phyloP scores from a whole-genome alignment of 1,284 basidiomycete species.

The Limonomyces culmigenus region DNA sequence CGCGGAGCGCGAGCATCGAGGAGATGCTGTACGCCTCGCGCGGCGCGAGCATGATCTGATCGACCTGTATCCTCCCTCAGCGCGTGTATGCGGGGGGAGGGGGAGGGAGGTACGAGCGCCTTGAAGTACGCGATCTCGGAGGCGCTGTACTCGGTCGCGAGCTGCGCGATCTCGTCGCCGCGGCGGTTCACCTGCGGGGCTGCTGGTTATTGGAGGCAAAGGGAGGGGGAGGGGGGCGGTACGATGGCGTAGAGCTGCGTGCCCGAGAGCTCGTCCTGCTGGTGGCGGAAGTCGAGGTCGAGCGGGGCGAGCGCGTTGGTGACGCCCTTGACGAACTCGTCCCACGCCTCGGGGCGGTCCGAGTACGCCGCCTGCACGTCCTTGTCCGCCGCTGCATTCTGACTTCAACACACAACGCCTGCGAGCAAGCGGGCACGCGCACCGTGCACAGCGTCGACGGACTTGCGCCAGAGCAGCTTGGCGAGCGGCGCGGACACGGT shows the following conservation, averaged over 20 bases:
- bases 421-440: background rate
- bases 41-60: constrained; percentile 74
- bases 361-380: constrained; percentile 26
- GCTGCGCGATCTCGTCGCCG: constrained; percentile 62
- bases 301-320: constrained; percentile 47
- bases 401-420: background rate
- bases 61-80: constrained; percentile 35
- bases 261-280: constrained; percentile 48
- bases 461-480: constrained; percentile 47
- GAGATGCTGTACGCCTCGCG: constrained; percentile 60
- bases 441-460: constrained; percentile 46
- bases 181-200: constrained; percentile 62
- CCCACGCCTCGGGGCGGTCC: constrained; percentile 32
- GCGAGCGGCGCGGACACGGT: constrained; percentile 46
- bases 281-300: constrained; percentile 50
- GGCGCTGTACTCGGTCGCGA: constrained; percentile 67
- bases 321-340: constrained; percentile 37
- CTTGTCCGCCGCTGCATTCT: constrained; percentile 29
- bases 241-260: constrained; percentile 47
- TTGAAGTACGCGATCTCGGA: constrained; percentile 72
- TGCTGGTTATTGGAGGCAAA: too few species aligned
- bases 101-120: constrained; percentile 36
- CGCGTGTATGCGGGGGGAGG: background rate
- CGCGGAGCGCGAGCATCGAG: constrained; percentile 59
- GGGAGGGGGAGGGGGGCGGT: too few species aligned